Evolutionary conservation across 176 grass and related monocot genomes (phyloP), one percentile per base, ranked within the genome.

Genomic region (Juncus inflexus): DNA sequence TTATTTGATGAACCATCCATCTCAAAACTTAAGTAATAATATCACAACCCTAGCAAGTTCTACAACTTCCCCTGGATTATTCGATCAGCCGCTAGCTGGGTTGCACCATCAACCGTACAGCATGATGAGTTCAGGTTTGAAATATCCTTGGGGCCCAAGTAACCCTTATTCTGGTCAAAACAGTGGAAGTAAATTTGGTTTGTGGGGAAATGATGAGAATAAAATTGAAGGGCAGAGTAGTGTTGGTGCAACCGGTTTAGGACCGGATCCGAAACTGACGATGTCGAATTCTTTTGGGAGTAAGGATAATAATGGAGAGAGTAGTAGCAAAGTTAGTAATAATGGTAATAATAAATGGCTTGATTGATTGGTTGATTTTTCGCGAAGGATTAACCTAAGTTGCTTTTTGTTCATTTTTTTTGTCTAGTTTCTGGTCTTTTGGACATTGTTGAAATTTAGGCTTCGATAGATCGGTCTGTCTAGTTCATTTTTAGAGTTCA

Each of bases 281-380:
- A 67, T 64, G 10, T 66, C 81, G 64, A 90, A 52, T 45, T 76
- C 61, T 55, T 86, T 78, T 43, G 83, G 74, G 38, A 83, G 67
- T 50, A 95, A 92, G 70, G 86, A 86, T 52, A 70, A 86, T 52
- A 70, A 70, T 9, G 86, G 83, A 12, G 80, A 84, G 76, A 88
- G 72, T 68, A 89, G 79, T 43, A 58, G 63, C 81, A 71, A 69
- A 62, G 74, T 74, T 58, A 76, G 60, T 71, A 62, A 61, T 40
- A 85, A 49, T 51, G 60, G 61, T 40, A 85, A 49, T 51, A 94
- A 80, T 36, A 79, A 71, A 78, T 58, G 80, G 4, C 58, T 80
- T 52, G 54, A 70, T 14, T 70, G 53, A 70, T 58, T 15, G 56
- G 12, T 70, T 45, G 19, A 35, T 61, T 80, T 45, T 76, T 75